phyloP scores from a whole-genome alignment of 768 basidiomycete species.

The Hygrocybe punicea region DNA sequence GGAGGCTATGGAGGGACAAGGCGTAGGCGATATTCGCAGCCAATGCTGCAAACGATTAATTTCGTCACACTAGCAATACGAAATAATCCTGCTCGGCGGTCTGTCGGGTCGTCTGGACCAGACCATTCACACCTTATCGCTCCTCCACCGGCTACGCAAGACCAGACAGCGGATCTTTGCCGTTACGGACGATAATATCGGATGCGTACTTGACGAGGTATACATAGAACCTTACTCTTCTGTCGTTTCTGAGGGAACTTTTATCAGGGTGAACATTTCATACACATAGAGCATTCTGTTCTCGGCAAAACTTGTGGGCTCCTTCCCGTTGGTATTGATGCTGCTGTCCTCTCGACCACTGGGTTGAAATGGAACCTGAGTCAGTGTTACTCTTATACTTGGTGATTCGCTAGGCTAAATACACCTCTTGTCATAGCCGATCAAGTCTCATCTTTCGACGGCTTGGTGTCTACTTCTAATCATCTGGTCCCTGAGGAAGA shows the following conservation, averaged over 20 bases:
- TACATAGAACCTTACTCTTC: slow-evolving; percentile 17
- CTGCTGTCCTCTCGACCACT: slow-evolving; percentile 70
- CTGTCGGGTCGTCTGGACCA: slow-evolving; percentile 91
- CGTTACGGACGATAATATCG: slow-evolving; percentile 86
- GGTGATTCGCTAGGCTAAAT: background rate
- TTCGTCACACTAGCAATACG: slow-evolving; percentile 43
- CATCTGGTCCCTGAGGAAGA: slow-evolving; percentile 70
- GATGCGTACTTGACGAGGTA: slow-evolving; percentile 83
- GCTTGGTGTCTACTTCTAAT: slow-evolving; percentile 89
- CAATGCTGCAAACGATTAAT: background rate
- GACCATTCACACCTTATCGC: slow-evolving; percentile 84
- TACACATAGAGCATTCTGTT: slow-evolving; percentile 66
- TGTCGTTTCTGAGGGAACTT: background rate
- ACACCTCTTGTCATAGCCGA: slow-evolving; percentile 41
- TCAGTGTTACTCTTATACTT: slow-evolving; percentile 31
- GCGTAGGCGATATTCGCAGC: slow-evolving; percentile 33
- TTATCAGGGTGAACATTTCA: slow-evolving; percentile 74
- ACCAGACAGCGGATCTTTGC: slow-evolving; percentile 60
- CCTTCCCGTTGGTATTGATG: slow-evolving; percentile 84
- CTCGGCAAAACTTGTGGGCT: slow-evolving; percentile 91
- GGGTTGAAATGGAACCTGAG: slow-evolving; percentile 91
- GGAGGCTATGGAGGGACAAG: slow-evolving; percentile 43
- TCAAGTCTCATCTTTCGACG: slow-evolving; percentile 73
- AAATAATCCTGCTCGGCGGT: slow-evolving; percentile 81
- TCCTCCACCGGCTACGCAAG: slow-evolving; percentile 75